Evolutionary conservation across 1,139 yeast genomes (phyloP).

Genomic region (Suhomyces chickasaworum): DNA sequence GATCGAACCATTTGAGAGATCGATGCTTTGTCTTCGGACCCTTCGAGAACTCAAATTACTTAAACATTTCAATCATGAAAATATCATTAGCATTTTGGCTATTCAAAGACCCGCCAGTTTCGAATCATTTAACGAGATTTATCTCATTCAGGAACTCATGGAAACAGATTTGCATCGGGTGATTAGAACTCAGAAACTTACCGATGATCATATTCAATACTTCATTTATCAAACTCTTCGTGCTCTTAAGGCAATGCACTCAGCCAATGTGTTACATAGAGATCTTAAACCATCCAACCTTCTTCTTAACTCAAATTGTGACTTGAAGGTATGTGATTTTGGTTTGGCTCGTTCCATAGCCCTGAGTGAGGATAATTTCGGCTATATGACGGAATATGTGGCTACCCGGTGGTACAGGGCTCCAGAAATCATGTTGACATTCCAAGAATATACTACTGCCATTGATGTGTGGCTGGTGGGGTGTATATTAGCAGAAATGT

Average conservation of each 20-base stretch:
- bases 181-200: conserved; percentile 77
- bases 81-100: conserved; percentile 86
- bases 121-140: conserved; percentile 81
- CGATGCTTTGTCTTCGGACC: conserved; percentile 89
- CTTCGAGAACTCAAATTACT: conserved; percentile 84
- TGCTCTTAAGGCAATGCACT: conserved; percentile 87
- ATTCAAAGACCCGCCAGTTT: conserved; percentile 82
- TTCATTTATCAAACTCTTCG: conserved; percentile 88
- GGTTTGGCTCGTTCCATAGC: conserved; percentile 74
- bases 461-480: conserved; percentile 98
- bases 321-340: conserved; percentile 90
- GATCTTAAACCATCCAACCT: conserved; percentile 91
- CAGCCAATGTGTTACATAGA: conserved; percentile 88
- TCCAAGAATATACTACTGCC: conserved; percentile 90
- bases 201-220: conserved; percentile 93
- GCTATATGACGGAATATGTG: conserved; percentile 92
- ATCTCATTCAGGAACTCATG: conserved; percentile 92
- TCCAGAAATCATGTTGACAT: conserved; percentile 94
- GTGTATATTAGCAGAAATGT: conserved; percentile 92
- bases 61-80: conserved; percentile 88
- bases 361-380: conserved; percentile 58
- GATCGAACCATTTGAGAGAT: conserved; percentile 85
- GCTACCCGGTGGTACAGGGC: conserved; percentile 98
- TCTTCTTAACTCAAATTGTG: conserved; percentile 87
- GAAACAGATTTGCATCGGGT: conserved; percentile 93